phyloP scores from a whole-genome alignment of 495 filamentous ascomycete species.

The Acidomyces sp. region DNA sequence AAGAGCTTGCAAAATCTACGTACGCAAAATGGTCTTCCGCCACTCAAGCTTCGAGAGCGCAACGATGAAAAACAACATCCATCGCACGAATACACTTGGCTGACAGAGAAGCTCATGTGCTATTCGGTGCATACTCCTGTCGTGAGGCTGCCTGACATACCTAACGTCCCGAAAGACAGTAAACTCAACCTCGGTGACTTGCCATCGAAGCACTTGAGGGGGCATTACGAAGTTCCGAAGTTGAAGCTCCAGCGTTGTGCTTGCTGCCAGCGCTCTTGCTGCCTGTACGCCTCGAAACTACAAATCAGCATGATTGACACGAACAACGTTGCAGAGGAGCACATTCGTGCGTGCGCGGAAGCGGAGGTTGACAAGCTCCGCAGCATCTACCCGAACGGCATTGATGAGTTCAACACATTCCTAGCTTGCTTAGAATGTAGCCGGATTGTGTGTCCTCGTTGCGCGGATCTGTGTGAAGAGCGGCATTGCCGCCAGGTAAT shows the following conservation, averaged over 20 bases:
- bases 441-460: constrained; percentile 2
- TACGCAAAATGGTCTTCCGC: not conserved
- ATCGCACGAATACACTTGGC: not conserved
- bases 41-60: not conserved
- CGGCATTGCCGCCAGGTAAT: constrained; percentile 1
- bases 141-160: no score
- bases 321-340: not conserved
- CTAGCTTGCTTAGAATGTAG: constrained; percentile 5
- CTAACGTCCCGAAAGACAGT: no score
- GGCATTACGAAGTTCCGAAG: no score
- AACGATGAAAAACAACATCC: not conserved
- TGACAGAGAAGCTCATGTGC: constrained; percentile 1
- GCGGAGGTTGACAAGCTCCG: not conserved
- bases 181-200: no score
- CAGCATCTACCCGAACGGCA: not conserved
- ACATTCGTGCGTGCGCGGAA: not conserved
- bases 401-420: not conserved
- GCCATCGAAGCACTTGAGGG: no score
- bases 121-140: not conserved
- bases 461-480: not conserved
- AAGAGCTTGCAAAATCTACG: not conserved
- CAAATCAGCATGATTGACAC: not conserved
- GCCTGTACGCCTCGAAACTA: constrained; percentile 1
- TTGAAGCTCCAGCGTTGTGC: not conserved
- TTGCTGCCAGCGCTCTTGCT: not conserved